Base-by-base conservation (phyloP, 2,329 filamentous ascomycete genomes). In the Sclerotinia sclerotiorum region DNA sequence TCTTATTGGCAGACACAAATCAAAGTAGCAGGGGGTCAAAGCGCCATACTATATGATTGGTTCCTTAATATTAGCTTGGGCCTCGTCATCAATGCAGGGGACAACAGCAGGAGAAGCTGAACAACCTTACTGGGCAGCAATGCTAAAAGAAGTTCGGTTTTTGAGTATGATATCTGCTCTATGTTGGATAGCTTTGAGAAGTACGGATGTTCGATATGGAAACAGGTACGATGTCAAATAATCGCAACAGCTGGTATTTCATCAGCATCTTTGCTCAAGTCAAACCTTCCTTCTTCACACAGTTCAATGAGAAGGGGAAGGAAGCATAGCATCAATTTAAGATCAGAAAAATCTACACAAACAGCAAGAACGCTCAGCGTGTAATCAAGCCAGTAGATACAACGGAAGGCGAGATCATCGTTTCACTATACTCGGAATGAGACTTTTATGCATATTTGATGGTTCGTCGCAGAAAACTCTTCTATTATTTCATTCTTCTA, bases 71-170 rank as follows among this genome's bases (percentile, higher is more conserved):
- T 57, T 57, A 13, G 54, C 54, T 39, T 39, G 24, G 35, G 35
- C 42, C 58, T 61, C 44, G n/a, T 61, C 42, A 48, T 48, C 55
- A 58, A 27, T 24, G 55, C 55, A 58, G 35, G 55, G 24, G 57
- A 32, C 27, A 46, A 15, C 44, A 21, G 42, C 42, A 42, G 42
- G 19, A 60, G 21, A 29, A 57, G 35, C 32, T 32, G n/a, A 57
- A 56, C 29, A 56, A 57, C 32, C 5, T 24, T 57, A 17, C 17
- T 57, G 39, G 51, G 24, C 57, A 60, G 42, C 19, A 60, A 57
- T 48, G 19, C 24, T 27, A n/a, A 29, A 60, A 24, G 24, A 29
- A 15, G 5, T 13, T 49, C 10, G 32, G 13, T 17, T 24, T 56
- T 21, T 39, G 32, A 24, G 21, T n/a, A n/a, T 56, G 21, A 35